phyloP scores from a whole-genome alignment of 78 protist genomes.

The Emiliania huxleyi region DNA sequence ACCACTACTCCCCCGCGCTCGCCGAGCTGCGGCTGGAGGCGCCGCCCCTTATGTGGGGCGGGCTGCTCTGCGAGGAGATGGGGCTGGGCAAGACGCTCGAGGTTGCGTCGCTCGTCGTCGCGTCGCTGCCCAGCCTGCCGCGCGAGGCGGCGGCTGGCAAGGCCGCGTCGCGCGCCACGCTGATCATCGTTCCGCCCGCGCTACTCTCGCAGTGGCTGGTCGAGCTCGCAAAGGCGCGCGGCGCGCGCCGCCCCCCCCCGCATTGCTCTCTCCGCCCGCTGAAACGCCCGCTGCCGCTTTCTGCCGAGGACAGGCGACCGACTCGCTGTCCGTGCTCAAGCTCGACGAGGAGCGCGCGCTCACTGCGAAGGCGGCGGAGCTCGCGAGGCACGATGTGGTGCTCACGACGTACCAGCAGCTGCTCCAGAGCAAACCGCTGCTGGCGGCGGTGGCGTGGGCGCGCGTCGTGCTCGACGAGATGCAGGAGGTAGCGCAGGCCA shows the following conservation, averaged over 20 bases:
- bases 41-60: neutral
- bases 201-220: neutral
- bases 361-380: no score
- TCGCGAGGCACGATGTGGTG: neutral
- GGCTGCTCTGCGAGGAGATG: constrained; percentile 9
- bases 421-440: neutral
- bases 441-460: neutral
- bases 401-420: neutral
- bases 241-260: neutral
- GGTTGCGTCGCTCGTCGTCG: neutral
- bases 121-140: neutral
- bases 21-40: neutral
- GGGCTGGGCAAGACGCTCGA: constrained; percentile 30
- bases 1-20: neutral
- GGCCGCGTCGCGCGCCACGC: neutral
- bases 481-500: neutral
- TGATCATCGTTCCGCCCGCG: neutral
- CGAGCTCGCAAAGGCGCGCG: neutral
- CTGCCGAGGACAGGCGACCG: no score
- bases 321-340: neutral
- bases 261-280: neutral
- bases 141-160: neutral
- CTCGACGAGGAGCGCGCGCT: neutral
- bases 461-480: neutral
- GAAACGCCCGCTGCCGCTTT: no score